These are phyloP conservation scores for Salix caprea DNA, from an alignment of 345 rosid genomes.

Conservation along the genomic window DNA sequence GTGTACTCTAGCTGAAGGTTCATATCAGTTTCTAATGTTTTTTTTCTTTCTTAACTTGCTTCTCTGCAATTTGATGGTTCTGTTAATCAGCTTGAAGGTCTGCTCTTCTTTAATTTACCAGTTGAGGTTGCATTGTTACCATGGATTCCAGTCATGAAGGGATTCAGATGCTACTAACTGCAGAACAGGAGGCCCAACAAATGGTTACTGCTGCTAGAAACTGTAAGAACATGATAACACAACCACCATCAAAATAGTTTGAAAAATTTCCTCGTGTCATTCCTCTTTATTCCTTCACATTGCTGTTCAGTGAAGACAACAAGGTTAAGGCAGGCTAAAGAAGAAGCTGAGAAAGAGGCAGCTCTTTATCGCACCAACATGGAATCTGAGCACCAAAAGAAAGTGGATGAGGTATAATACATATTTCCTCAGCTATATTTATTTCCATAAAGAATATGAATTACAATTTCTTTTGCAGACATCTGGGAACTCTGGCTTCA, in stretches of 20 bases:
- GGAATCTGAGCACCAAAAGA: slow-evolving; percentile 38
- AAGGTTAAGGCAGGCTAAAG: slow-evolving; percentile 51
- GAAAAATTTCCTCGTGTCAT: not conserved
- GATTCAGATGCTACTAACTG: slow-evolving; percentile 48
- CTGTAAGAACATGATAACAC: slow-evolving; percentile 14
- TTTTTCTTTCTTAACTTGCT: too few species aligned
- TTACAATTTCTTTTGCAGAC: slow-evolving; percentile 19
- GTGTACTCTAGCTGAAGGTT: too few species aligned
- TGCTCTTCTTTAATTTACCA: not conserved
- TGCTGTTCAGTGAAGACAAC: slow-evolving; percentile 30
- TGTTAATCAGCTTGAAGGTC: not conserved
- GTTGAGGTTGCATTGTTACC: not conserved
- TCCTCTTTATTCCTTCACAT: not conserved
- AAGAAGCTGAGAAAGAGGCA: slow-evolving; percentile 50
- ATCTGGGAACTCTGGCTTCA: slow-evolving; percentile 38
- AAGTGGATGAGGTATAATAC: slow-evolving; percentile 26
- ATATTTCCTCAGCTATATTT: not conserved
- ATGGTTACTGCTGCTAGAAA: slow-evolving; percentile 45
- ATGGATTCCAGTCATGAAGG: slow-evolving; percentile 60
- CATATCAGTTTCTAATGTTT: too few species aligned
- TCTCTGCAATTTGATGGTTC: not conserved
- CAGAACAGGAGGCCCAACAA: slow-evolving; percentile 56
- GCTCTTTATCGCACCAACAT: slow-evolving; percentile 28
- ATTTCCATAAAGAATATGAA: not conserved
- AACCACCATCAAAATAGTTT: too few species aligned